Evolutionary conservation across 495 filamentous ascomycete genomes (phyloP), one percentile per base, ranked within the genome.

Genomic region (Xanthoparmelia taractica): DNA sequence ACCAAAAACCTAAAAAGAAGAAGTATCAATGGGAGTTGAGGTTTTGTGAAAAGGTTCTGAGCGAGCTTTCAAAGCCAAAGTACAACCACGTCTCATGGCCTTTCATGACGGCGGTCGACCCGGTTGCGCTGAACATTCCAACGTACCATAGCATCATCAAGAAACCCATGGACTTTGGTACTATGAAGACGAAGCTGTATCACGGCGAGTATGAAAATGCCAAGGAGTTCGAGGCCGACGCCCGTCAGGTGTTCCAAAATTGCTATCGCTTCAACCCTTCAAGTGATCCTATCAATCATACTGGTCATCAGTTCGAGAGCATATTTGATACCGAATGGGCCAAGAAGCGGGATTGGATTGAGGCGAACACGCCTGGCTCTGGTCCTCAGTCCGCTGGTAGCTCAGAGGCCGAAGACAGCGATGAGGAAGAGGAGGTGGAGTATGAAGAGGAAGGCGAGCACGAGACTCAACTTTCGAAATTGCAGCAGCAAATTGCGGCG

Each of bases 81-180:
- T 83, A 96, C 69, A 77, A 75, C 34, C 66, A 70, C 3, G 78
- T 85, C 67, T 85, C 88, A 8, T 77, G 76, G 37, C 84, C 88
- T 45, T 98, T 98, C 75, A 76, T 88, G 67, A 73, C 75, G 7
- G 89, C 93, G 0, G 94, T 98, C 20, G 94, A 98, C 68, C 93
- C 95, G 0, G 92, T 97, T 29, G 93, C 92, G 7, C 76, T 96
- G 63, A 92, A 95, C 74, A 97, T 98, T 63, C 94, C 94, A 2
- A 83, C 87, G 23, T 98, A 98, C 70, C 91, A 92, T 72, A 91
- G 87, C 67, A 76, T 97, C 67, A 89, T 98, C 74, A 97, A 95
- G 77, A 89, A 91, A 69, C 94, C 94, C 3, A 98, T 97, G 94
- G 94, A 98, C 69, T 76, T 98, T 31, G 76, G 79, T 4, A 97